Conservation (phyloP, 1,284 basidiomycete species). For the Pseudozyma thailandica region DNA sequence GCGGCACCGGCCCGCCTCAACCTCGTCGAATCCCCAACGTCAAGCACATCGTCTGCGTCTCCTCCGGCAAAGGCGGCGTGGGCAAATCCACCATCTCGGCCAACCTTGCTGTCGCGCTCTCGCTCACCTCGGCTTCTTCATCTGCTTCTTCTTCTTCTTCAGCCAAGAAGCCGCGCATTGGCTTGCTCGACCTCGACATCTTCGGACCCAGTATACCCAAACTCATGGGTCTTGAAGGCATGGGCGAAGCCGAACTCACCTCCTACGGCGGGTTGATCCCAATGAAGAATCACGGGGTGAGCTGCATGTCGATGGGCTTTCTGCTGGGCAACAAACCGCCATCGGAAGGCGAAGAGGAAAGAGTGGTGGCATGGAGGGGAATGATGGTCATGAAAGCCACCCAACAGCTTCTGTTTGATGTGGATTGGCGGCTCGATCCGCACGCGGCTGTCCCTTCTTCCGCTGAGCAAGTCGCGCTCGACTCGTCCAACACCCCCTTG, state of each 20-base stretch:
- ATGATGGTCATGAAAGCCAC: constrained; percentile 99
- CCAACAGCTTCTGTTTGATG: constrained; percentile 94
- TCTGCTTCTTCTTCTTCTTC: neutral
- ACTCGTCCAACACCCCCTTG: constrained; percentile 67
- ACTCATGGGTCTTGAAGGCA: constrained; percentile 86
- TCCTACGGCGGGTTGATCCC: constrained; percentile 77
- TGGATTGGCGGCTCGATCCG: constrained; percentile 78
- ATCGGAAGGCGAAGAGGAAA: constrained; percentile 12
- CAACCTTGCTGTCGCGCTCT: constrained; percentile 82
- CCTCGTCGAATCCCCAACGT: constrained; percentile 72
- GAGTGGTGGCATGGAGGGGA: constrained; percentile 86
- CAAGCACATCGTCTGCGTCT: constrained; percentile 80
- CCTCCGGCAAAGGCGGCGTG: constrained; percentile 95
- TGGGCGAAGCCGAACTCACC: constrained; percentile 83
- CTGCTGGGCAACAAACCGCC: constrained; percentile 65
- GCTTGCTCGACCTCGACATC: constrained; percentile 92
- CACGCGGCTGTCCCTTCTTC: constrained; percentile 10
- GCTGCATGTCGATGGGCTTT: constrained; percentile 97
- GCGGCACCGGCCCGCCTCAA: constrained; percentile 68
- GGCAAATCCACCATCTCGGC: constrained; percentile 95
- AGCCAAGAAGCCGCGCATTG: constrained; percentile 73
- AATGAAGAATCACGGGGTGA: constrained; percentile 86
- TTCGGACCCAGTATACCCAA: constrained; percentile 97
- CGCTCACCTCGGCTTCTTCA: constrained; percentile 22
- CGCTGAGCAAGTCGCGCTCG: constrained; percentile 3